Evolutionary conservation across 805 yeast genomes (phyloP), one percentile per base, ranked within the genome.

Genomic region (Torulaspora gathmanii): DNA sequence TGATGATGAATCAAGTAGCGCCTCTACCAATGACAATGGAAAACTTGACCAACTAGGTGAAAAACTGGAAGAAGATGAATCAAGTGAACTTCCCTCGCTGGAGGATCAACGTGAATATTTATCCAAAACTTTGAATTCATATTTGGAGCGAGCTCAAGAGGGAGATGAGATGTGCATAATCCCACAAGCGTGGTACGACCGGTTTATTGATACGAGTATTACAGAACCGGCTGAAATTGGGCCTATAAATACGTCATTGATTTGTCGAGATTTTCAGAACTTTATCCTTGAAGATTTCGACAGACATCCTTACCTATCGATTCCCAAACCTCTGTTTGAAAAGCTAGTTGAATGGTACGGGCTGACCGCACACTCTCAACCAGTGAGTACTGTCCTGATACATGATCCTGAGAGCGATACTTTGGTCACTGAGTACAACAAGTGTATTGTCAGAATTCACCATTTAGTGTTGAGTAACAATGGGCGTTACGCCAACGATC

Each of bases 261-360:
- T 82, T 13, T 65, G 75, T n/a, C 75, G 72, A 46, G 67, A 63
- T 12, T 63, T 64, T 35, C 79, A 79, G 1, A 62, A 71, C 28
- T 69, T 79, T 47, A 66, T 70, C 28, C 42, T 64, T 33, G 57
- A 44, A 17, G 69, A 67, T 33, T 53, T 56, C 50, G 40, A 50
- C 16, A 25, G 44, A 13, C 38, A 54, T 40, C 65, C 71, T 11
- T 55, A 70, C 46, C 29, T 63, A 42, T 56, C 70, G 0, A 62
- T 82, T 0, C 65, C 77, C 0, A 73, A 73, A 5, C 61, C 65
- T 4, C 69, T 75, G 2, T 82, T 77, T 52, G 55, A 68, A 2
- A 56, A 68, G 46, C 59, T 83, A 8, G 61, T 58, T 1, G 67
- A 69, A 26, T 77, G 83, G 81, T 82, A 80, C 59, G 85, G 84